Conservation (phyloP, 2,329 filamentous ascomycete genomes). For the Pseudocercospora eumusae region DNA sequence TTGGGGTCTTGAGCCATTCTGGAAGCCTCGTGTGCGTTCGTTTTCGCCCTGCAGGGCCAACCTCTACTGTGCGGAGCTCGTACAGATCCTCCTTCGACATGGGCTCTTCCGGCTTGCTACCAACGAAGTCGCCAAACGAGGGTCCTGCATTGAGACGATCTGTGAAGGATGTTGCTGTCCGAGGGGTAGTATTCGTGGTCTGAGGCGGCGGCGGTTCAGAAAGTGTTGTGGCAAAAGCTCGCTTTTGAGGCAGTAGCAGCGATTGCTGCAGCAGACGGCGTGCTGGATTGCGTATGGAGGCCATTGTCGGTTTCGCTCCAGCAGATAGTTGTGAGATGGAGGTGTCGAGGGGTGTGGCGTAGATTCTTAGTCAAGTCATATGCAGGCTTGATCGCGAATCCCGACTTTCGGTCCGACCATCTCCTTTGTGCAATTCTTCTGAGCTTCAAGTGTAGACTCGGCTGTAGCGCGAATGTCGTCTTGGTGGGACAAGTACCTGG, state of each 20-base stretch:
- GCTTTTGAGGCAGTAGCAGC: slow-evolving; percentile 38
- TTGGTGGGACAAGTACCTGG: slow-evolving; percentile 39
- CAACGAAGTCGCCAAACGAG: slow-evolving; percentile 64
- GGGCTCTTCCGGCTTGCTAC: slow-evolving; percentile 43
- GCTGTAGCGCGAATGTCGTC: slow-evolving; percentile 35
- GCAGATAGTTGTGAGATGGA: neutral
- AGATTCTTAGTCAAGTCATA: slow-evolving; percentile 3
- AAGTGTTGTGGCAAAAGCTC: slow-evolving; percentile 49
- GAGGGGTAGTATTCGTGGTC: slow-evolving; percentile 38
- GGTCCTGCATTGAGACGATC: slow-evolving; percentile 66
- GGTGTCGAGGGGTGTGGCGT: slow-evolving; percentile 3
- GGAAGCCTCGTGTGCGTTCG: slow-evolving; percentile 74
- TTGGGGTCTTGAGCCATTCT: slow-evolving; percentile 93
- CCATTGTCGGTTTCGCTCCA: slow-evolving; percentile 18
- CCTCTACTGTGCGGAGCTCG: slow-evolving; percentile 62
- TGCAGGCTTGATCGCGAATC: slow-evolving; percentile 9
- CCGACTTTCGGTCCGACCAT: slow-evolving; percentile 11
- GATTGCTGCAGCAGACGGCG: slow-evolving; percentile 25
- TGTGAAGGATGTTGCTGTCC: slow-evolving; percentile 57
- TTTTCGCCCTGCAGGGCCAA: slow-evolving; percentile 63
- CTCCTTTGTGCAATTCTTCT: slow-evolving; percentile 7
- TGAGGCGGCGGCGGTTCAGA: slow-evolving; percentile 4
- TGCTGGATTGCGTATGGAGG: slow-evolving; percentile 22
- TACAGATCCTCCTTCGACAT: slow-evolving; percentile 56
- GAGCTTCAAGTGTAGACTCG: neutral